Evolutionary conservation across 345 rosid species (phyloP).

Genomic region (Erodium maritimum): DNA sequence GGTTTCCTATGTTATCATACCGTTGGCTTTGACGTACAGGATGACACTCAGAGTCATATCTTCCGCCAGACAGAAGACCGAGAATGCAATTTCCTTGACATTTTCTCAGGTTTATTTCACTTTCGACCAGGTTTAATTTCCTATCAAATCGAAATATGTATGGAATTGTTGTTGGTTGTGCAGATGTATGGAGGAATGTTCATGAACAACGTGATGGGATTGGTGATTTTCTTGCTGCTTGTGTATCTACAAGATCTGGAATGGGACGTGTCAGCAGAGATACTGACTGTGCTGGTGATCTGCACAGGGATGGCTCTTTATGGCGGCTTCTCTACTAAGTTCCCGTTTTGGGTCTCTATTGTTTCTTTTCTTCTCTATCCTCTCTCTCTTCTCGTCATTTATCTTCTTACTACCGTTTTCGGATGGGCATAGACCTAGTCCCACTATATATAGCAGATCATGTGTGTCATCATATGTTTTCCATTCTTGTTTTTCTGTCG

Average conservation of each 20-base stretch:
- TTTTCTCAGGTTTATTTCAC: constrained; percentile 27
- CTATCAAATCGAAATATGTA: too few relatives aligned
- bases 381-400: constrained; percentile 22
- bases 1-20: constrained; percentile 29
- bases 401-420: constrained; percentile 21
- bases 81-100: constrained; percentile 24
- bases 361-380: constrained; percentile 26
- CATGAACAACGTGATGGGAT: constrained; percentile 32
- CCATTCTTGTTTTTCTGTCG: too few relatives aligned
- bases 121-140: too few relatives aligned
- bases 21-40: constrained; percentile 26
- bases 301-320: constrained; percentile 24
- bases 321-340: constrained; percentile 18
- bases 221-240: constrained; percentile 21
- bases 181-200: constrained; percentile 38
- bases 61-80: constrained; percentile 23
- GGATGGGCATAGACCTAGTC: constrained; percentile 21
- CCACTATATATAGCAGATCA: too few relatives aligned
- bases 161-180: background rate
- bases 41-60: constrained; percentile 8
- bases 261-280: constrained; percentile 32
- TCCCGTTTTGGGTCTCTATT: constrained; percentile 27
- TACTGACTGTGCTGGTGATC: constrained; percentile 23
- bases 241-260: constrained; percentile 24
- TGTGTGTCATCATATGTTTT: too few relatives aligned